These are phyloP conservation scores for Anastatica hierochuntica DNA, from an alignment of 345 rosid species.

Conservation along the genomic window DNA sequence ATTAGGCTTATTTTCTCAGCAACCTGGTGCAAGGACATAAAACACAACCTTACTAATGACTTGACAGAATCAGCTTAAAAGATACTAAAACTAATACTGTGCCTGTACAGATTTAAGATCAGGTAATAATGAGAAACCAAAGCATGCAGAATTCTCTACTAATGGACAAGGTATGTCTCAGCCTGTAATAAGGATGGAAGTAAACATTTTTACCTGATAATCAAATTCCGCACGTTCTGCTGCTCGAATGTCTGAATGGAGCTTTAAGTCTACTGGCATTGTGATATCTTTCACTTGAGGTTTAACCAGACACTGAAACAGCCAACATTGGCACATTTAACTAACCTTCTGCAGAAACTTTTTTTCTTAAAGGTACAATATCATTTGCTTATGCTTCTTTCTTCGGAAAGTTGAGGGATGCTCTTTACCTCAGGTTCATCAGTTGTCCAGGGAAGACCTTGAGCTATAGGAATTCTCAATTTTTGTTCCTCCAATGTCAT, in stretches of 20 bases:
- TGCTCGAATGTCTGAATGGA: slow-evolving; percentile 69
- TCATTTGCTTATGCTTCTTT: background rate
- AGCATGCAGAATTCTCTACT: background rate
- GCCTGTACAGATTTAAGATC: background rate
- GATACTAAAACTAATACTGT: too few relatives aligned
- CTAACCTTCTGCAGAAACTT: background rate
- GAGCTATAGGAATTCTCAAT: slow-evolving; percentile 68
- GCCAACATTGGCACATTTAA: background rate
- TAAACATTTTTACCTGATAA: slow-evolving; percentile 43
- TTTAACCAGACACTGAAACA: slow-evolving; percentile 50
- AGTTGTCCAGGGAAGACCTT: slow-evolving; percentile 94
- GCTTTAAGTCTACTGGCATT: slow-evolving; percentile 57
- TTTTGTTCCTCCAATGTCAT: slow-evolving; percentile 57
- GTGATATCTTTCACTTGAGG: slow-evolving; percentile 75
- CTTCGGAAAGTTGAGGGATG: background rate
- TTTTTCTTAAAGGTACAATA: background rate
- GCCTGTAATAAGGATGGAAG: background rate
- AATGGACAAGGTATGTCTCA: background rate
- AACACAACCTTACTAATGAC: too few relatives aligned
- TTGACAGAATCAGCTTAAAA: too few relatives aligned
- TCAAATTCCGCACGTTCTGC: slow-evolving; percentile 85
- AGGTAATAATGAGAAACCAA: background rate
- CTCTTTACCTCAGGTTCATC: slow-evolving; percentile 88
- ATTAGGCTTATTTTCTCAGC: slow-evolving; percentile 60
- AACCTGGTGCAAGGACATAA: slow-evolving; percentile 20